Base-by-base conservation (phyloP, 1,139 yeast genomes). In the Arxiozyma telluris region DNA sequence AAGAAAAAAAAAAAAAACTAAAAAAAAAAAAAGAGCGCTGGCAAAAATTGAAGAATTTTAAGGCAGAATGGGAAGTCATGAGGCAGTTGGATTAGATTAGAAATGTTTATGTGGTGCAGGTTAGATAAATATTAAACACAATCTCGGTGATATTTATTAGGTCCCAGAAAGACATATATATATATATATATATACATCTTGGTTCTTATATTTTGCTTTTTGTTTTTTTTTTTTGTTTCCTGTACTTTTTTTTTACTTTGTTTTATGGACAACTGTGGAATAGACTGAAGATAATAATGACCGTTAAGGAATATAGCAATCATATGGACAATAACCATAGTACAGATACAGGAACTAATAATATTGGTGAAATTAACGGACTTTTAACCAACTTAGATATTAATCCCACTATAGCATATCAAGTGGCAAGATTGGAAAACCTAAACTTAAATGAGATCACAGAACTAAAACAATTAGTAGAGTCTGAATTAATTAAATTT, bases 401-500 rank as follows among this genome's bases (percentile, higher is more conserved):
- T 12, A 47, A 52, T 30, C 46, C 53, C 21, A 22, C 25, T 11
- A 51, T 55, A 20, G 18, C 43, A 11, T 43, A 39, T 15, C 38
- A 46, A 12, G 42, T 55, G 18, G 21, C 44, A 17, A 41, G 17
- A 9, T 38, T 52, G 18, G n/a, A 46, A 44, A 20, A 21, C n/a
- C 30, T 55, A 8, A 23, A 48, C 9, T 22, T 55, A 21, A 39
- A 42, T 4, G 53, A 53, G 2, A 34, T 56, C 1, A 39, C 50
- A 18, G 30, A 30, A 18, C 46, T 64, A 52, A 63, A 65, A 48
- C 50, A 41, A 17, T 42, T 44, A 39, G 50, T 64, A 9, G 69
- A 65, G 51, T 38, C 47, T 9, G 64, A 64, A 53, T 50, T 65
- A 20, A 50, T 50, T 8, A 55, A 53, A 41, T 57, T 54, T 49